These are phyloP conservation scores for Aspergillus clavatus DNA, from an alignment of 2,329 filamentous ascomycete genomes.

Conservation along the genomic window DNA sequence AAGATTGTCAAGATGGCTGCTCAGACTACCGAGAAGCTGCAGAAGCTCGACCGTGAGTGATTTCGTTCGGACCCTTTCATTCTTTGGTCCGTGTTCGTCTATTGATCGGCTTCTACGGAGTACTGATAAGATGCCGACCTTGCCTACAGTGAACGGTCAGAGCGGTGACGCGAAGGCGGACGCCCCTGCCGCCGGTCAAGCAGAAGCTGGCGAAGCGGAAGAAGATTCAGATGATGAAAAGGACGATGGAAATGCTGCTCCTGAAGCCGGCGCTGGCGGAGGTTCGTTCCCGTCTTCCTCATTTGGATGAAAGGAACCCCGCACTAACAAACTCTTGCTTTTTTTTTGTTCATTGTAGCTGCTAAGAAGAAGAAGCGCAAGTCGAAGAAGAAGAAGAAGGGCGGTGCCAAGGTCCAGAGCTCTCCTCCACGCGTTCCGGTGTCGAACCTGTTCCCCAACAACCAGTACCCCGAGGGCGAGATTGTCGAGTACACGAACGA, in stretches of 20 bases:
- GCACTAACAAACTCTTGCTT: too few species aligned
- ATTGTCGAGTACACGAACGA: constrained; percentile 73
- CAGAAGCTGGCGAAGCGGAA: constrained; percentile 45
- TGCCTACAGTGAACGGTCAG: constrained; percentile 35
- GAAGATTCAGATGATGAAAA: constrained; percentile 54
- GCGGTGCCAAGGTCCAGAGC: constrained; percentile 63
- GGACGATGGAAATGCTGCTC: constrained; percentile 43
- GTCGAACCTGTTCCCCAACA: constrained; percentile 67
- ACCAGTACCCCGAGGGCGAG: constrained; percentile 70
- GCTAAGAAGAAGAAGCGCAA: constrained; percentile 79
- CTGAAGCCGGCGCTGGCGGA: constrained; percentile 37
- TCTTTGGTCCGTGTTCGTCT: background rate
- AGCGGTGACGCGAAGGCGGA: constrained; percentile 33
- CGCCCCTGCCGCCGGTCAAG: constrained; percentile 26
- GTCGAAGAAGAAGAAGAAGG: constrained; percentile 65
- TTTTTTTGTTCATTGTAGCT: constrained; percentile 20
- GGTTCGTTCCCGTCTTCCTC: constrained; percentile 23
- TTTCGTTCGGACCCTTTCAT: constrained; percentile 3
- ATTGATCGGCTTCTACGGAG: background rate
- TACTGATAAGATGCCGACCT: constrained; percentile 18
- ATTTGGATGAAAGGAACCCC: too few species aligned
- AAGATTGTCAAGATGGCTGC: constrained; percentile 36
- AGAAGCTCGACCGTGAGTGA: constrained; percentile 38
- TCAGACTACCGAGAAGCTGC: constrained; percentile 37
- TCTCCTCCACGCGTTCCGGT: constrained; percentile 69